Evolutionary conservation across 1,284 basidiomycete species (phyloP).

Genomic region (Caloboletus firmus): DNA sequence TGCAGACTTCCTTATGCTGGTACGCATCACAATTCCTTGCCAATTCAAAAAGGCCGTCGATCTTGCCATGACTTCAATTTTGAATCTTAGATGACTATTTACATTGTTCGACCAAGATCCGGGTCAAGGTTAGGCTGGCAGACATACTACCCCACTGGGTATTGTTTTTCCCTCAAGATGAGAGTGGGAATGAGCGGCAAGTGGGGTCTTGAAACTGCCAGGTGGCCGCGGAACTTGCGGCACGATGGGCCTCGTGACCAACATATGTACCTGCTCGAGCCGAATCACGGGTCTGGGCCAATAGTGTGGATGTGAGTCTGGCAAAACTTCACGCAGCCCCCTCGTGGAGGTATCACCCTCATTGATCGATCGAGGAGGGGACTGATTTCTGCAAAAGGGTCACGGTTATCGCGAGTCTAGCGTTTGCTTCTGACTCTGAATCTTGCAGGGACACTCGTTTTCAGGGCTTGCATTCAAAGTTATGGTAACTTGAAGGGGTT

Average conservation of each 20-base stretch:
- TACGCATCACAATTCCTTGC: background rate
- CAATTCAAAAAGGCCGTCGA: background rate
- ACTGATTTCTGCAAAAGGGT: background rate
- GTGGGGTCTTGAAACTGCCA: too few species aligned
- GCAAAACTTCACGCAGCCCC: conserved; percentile 16
- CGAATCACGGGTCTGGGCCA: background rate
- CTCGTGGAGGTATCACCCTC: conserved; percentile 12
- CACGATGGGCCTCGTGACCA: conserved; percentile 13
- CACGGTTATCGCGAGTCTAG: background rate
- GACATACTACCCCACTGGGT: background rate
- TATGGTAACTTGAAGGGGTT: background rate
- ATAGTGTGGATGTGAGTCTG: conserved; percentile 3
- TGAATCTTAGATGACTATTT: background rate
- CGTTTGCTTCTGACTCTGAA: background rate
- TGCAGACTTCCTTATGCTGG: background rate
- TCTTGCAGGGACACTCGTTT: too few species aligned
- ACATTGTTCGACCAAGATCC: conserved; percentile 1
- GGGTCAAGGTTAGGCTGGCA: background rate
- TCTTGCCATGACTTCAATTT: background rate
- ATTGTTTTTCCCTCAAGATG: background rate
- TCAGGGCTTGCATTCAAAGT: background rate
- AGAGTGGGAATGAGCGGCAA: background rate
- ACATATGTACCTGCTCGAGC: conserved; percentile 14
- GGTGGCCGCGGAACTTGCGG: background rate
- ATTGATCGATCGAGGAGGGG: conserved; percentile 12